Conservation (phyloP, 768 basidiomycete species). For the Leccinum truebloodii region DNA sequence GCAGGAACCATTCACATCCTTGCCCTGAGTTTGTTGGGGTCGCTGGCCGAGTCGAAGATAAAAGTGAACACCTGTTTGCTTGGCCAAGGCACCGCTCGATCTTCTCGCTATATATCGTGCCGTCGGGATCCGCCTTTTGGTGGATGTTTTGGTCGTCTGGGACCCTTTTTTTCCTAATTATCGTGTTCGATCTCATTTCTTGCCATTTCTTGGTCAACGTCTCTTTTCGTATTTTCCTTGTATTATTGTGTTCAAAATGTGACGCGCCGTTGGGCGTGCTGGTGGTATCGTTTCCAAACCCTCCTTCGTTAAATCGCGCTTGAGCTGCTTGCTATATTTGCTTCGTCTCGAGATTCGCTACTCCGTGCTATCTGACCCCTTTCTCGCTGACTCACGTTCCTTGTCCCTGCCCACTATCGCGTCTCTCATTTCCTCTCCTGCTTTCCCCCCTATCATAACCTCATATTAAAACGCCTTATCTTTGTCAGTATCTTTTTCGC, state of each 20-base stretch:
- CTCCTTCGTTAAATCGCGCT: constrained; percentile 1
- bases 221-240: constrained; percentile 12
- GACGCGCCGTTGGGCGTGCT: constrained; percentile 5
- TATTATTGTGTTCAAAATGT: constrained; percentile 16
- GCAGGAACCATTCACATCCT: constrained; percentile 25
- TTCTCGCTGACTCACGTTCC: constrained; percentile 10
- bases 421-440: neutral
- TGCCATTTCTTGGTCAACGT: constrained; percentile 14
- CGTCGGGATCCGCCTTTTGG: constrained; percentile 3
- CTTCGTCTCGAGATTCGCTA: constrained; percentile 14
- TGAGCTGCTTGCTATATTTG: constrained; percentile 7
- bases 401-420: constrained; percentile 5
- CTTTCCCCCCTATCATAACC: neutral
- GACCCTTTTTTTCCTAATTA: constrained; percentile 5
- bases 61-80: constrained; percentile 2
- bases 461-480: constrained; percentile 2
- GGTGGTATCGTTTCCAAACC: constrained; percentile 10
- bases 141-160: constrained; percentile 9
- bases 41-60: neutral
- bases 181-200: constrained; percentile 13
- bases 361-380: constrained; percentile 14
- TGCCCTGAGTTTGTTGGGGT: constrained; percentile 13
- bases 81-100: neutral
- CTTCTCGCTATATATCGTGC: constrained; percentile 8
- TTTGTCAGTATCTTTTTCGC: neutral